Evolutionary conservation across 768 basidiomycete genomes (phyloP), one percentile per base, ranked within the genome.

Genomic region (Russula compacta): DNA sequence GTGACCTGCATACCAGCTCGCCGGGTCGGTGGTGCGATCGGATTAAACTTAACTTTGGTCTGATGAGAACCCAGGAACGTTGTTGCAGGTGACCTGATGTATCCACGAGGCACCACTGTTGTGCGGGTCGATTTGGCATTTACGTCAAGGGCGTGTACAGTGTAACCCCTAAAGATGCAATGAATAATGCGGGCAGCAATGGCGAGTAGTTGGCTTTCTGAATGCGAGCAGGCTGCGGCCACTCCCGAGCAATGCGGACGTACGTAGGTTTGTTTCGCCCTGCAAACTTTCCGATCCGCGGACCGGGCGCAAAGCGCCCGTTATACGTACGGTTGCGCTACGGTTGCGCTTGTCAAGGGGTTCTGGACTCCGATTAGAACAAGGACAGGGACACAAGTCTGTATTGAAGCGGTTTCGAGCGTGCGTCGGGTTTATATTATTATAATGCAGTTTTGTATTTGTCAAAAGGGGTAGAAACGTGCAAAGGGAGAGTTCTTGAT

Each of bases 241-340:
- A 10, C 46, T 24, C 39, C 24, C 24, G 5, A 12, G 36, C 35
- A 52, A 52, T 52, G 36, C 21, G n/a, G 38, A 19, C 15, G 39
- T n/a, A n/a, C n/a, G n/a, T n/a, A n/a, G n/a, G n/a, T n/a, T n/a
- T n/a, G n/a, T n/a, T n/a, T n/a, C n/a, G n/a, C n/a, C n/a, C n/a
- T 39, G 32, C 24, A n/a, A 35, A 24, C 4, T 35, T 12, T 50
- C 24, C 55, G 42, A 61, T 61, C 60, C 60, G 55, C 54, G 60
- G 60, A 32, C 60, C 60, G 47, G 60, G 53, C 14, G 4, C 48
- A 58, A 17, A 3, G 40, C 42, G 50, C n/a, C 5, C 6, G 36
- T 24, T 9, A 15, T 11, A 36, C 12, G 8, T 52, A 51, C 50
- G 14, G 19, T 12, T 29, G 24, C 24, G 24, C 24, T 46, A 35